These are phyloP conservation scores for Populus hybrid DNA, from an alignment of 441 rosid species.

Conservation along the genomic window DNA sequence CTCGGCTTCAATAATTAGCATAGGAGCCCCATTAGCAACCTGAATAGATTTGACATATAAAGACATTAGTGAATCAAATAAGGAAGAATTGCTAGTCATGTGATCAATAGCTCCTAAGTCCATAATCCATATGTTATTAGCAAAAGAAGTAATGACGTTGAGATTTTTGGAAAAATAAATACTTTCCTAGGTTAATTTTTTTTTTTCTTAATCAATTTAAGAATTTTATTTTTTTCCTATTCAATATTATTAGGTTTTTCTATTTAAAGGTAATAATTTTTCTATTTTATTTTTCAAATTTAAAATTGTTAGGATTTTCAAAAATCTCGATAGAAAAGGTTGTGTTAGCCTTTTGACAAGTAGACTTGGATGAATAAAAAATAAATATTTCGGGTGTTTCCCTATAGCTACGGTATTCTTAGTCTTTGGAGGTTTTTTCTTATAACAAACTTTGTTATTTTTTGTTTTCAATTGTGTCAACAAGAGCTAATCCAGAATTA, in stretches of 20 bases:
- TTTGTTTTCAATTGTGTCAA: not conserved
- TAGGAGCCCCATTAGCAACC: not conserved
- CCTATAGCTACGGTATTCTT: not conserved
- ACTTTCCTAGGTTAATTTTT: not conserved
- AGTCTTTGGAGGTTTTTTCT: not conserved
- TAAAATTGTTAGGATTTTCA: not conserved
- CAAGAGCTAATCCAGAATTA: not conserved
- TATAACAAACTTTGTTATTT: too few relatives aligned
- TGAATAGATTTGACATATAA: not conserved
- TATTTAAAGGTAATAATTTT: too few relatives aligned
- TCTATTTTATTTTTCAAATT: too few relatives aligned
- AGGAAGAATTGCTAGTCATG: conserved; percentile 1
- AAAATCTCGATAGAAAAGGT: not conserved
- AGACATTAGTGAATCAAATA: not conserved
- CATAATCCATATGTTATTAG: not conserved
- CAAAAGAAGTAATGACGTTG: not conserved
- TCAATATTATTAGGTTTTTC: not conserved
- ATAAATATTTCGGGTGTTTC: not conserved
- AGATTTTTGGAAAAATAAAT: not conserved
- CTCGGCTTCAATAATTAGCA: not conserved
- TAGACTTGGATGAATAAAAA: not conserved
- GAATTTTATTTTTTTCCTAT: not conserved
- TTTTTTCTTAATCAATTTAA: too few relatives aligned
- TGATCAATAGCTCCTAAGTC: conserved; percentile 2
- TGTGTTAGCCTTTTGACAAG: not conserved